phyloP scores from a whole-genome alignment of 257 asterid species.

The Ocimum tenuiflorum region DNA sequence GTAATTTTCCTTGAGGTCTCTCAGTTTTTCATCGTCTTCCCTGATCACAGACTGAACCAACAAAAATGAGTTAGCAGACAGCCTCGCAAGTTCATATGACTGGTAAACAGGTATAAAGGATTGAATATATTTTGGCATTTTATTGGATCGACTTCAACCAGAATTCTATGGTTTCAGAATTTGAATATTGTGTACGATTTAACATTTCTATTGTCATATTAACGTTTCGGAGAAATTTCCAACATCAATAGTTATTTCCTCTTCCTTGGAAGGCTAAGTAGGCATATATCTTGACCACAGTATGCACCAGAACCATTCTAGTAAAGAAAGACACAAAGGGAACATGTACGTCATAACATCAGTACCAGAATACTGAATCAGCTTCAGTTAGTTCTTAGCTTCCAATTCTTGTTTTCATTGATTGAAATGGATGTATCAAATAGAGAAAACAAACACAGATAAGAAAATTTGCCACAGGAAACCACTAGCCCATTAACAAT shows the following conservation, averaged over 20 bases:
- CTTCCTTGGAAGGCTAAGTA: background rate
- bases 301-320: background rate
- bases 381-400: background rate
- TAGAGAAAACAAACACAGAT: background rate
- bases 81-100: background rate
- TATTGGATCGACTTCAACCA: background rate
- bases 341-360: no score
- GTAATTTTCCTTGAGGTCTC: slow-evolving; percentile 39
- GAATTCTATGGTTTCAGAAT: background rate
- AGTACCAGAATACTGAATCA: background rate
- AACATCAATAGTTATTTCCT: background rate
- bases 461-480: background rate
- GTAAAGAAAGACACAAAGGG: no score
- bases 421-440: background rate
- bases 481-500: background rate
- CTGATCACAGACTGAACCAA: slow-evolving; percentile 40
- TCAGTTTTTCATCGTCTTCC: slow-evolving; percentile 57
- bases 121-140: background rate
- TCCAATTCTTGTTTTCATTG: no score
- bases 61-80: background rate
- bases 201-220: background rate
- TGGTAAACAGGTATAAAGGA: background rate
- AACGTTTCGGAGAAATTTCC: background rate
- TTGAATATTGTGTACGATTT: background rate
- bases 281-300: background rate